A percentile compares a stretch with the other conserved stretches of the same genome.
phyloP scores from a whole-genome alignment of 2,329 filamentous ascomycete genomes.

The Epichloe hybrida region DNA sequence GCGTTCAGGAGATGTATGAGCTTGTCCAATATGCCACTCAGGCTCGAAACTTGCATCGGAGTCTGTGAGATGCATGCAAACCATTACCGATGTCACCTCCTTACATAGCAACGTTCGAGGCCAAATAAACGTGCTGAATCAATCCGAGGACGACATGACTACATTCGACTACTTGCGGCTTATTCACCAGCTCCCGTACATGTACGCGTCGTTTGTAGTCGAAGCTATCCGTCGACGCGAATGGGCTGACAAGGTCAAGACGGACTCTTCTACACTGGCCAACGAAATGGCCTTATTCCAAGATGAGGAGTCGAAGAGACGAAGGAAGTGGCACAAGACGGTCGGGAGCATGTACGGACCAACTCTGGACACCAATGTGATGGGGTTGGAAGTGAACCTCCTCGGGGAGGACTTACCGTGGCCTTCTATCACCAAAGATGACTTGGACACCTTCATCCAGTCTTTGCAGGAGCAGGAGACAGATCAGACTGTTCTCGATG shows the following conservation, averaged over 20 bases:
- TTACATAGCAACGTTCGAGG: slow-evolving; percentile 58
- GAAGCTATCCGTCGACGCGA: slow-evolving; percentile 78
- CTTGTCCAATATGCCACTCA: slow-evolving; percentile 46
- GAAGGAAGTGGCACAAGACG: slow-evolving; percentile 81
- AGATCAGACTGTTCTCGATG: slow-evolving; percentile 52
- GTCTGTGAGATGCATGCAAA: slow-evolving; percentile 64
- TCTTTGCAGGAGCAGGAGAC: slow-evolving; percentile 50
- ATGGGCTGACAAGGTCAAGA: slow-evolving; percentile 83
- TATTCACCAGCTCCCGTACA: slow-evolving; percentile 70
- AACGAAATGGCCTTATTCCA: slow-evolving; percentile 89
- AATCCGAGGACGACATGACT: slow-evolving; percentile 62
- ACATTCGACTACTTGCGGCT: slow-evolving; percentile 70
- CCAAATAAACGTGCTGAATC: slow-evolving; percentile 57
- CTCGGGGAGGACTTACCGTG: slow-evolving; percentile 66
- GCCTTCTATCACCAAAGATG: slow-evolving; percentile 63
- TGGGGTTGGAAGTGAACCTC: slow-evolving; percentile 75
- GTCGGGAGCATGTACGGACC: slow-evolving; percentile 66
- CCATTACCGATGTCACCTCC: slow-evolving; percentile 67
- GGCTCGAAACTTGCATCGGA: slow-evolving; percentile 53
- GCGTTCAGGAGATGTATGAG: slow-evolving; percentile 46
- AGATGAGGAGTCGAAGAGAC: slow-evolving; percentile 79
- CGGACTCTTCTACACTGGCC: slow-evolving; percentile 72
- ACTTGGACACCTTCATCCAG: slow-evolving; percentile 62
- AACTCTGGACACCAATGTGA: slow-evolving; percentile 51
- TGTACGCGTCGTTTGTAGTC: slow-evolving; percentile 79